Conservation (phyloP, 768 basidiomycete genomes). For the Calvatia gigantea region DNA sequence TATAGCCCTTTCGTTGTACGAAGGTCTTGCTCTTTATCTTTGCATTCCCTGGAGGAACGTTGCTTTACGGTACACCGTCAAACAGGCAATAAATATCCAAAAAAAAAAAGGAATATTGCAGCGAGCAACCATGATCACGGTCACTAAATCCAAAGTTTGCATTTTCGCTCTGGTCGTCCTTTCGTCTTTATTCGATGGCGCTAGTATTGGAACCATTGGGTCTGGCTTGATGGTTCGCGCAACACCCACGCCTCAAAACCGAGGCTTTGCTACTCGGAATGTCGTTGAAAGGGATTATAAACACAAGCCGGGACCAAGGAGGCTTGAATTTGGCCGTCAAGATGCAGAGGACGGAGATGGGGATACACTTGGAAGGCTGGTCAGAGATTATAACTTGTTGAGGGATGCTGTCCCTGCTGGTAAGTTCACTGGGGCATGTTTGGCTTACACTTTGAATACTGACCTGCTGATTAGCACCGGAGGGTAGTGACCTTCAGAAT, state of each 20-base stretch:
- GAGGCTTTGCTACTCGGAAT: not conserved
- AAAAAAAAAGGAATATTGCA: not conserved
- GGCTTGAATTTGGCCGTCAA: not conserved
- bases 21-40: not conserved
- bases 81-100: not conserved
- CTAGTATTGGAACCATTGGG: not conserved
- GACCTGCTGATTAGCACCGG: conserved; percentile 1
- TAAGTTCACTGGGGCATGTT: not conserved
- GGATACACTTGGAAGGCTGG: not conserved
- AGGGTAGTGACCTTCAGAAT: conserved; percentile 1
- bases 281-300: not conserved
- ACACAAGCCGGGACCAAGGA: not conserved
- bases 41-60: conserved; percentile 3
- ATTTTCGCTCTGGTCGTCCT: not conserved
- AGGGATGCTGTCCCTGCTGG: not conserved
- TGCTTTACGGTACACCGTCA: not conserved
- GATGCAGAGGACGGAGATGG: not conserved
- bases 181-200: not conserved
- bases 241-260: not conserved
- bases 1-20: conserved; percentile 1
- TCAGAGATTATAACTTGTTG: not conserved
- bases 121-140: conserved; percentile 2
- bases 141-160: not conserved
- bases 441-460: too few relatives aligned
- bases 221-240: not conserved